Conservation (phyloP, 106 monocot species). For the Xerophyta viscosa region DNA sequence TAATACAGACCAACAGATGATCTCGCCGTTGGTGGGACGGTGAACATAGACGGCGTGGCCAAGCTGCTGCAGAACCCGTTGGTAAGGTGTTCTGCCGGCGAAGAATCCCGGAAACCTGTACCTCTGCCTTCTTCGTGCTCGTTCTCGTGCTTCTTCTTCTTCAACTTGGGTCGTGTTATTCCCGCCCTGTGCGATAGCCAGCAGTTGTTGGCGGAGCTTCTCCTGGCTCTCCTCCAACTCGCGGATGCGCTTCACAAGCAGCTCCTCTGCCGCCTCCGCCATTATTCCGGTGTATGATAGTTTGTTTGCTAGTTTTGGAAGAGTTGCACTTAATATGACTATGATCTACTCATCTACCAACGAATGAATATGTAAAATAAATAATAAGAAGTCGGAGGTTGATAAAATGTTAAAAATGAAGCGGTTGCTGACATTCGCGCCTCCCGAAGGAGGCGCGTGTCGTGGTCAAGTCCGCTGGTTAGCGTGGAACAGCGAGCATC, state of each 20-base stretch:
- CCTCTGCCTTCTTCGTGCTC: not conserved
- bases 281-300: no score
- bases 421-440: no score
- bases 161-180: not conserved
- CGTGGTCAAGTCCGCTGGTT: no score
- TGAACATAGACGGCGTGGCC: conserved; percentile 26
- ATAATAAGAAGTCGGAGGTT: no score
- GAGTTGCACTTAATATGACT: no score
- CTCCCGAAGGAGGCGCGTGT: no score
- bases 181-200: not conserved
- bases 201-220: conserved; percentile 24
- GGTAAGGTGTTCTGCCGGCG: conserved; percentile 11
- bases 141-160: not conserved
- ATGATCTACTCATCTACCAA: no score
- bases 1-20: conserved; percentile 28
- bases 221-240: conserved; percentile 34
- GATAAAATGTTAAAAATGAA: no score
- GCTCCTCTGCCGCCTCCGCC: conserved; percentile 1
- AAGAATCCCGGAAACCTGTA: conserved; percentile 14
- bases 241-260: conserved; percentile 21
- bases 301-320: no score
- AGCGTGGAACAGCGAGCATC: no score
- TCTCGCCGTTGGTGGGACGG: conserved; percentile 18
- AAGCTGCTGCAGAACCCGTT: conserved; percentile 20
- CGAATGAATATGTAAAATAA: no score